These are phyloP conservation scores for Aspergillus pseudotamarii DNA, from an alignment of 2,329 filamentous ascomycete species.

Conservation along the genomic window DNA sequence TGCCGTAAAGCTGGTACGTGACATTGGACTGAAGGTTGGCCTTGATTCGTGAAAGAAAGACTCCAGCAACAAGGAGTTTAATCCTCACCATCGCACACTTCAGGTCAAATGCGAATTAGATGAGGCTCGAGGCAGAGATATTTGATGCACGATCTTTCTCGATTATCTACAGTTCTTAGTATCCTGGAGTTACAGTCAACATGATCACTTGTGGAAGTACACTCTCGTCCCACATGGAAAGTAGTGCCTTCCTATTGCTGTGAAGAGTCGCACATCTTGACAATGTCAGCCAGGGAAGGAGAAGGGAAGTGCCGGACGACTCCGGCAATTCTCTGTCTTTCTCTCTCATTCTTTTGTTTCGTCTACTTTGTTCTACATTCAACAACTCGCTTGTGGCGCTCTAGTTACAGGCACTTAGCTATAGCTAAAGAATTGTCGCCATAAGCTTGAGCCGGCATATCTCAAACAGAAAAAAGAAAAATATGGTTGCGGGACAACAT, in stretches of 20 bases:
- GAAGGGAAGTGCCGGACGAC: background rate
- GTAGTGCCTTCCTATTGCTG: background rate
- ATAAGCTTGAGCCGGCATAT: background rate
- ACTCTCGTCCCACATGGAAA: background rate
- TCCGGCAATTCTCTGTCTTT: background rate
- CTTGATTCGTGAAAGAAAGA: too few species aligned
- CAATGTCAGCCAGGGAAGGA: background rate
- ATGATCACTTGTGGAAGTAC: background rate
- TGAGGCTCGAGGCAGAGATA: conserved; percentile 53
- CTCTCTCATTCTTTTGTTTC: too few species aligned
- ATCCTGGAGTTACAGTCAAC: background rate
- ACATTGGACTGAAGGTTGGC: conserved; percentile 44
- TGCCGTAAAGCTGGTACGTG: background rate
- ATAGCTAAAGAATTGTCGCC: background rate
- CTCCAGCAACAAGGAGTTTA: conserved; percentile 62
- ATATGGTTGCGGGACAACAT: conserved; percentile 17
- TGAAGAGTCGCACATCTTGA: background rate
- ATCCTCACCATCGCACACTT: conserved; percentile 57
- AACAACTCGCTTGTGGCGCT: background rate
- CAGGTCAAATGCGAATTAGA: conserved; percentile 49
- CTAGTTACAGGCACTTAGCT: background rate
- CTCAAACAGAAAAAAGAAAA: background rate
- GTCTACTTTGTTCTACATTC: background rate
- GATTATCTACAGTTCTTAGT: background rate
- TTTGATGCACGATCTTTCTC: conserved; percentile 50